Evolutionary conservation across 2,329 filamentous ascomycete species (phyloP), one percentile per base, ranked within the genome.

Genomic region (Beauveria brongniartii): DNA sequence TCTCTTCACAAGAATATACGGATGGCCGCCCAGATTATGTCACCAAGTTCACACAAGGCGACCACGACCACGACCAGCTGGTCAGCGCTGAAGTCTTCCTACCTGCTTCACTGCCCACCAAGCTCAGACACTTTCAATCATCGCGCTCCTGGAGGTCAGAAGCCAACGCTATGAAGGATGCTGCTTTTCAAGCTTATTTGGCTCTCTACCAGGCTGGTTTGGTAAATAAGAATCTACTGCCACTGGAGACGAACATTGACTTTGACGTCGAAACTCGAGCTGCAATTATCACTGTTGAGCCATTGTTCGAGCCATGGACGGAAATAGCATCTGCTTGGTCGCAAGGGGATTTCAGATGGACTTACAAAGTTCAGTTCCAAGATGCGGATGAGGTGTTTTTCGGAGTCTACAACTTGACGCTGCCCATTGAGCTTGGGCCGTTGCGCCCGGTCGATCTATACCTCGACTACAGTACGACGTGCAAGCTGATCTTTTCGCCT

Each of bases 131-230:
- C 5, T 62, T 67, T 4, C 37, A 65, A 0, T 68, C 59, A 5
- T 61, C 72, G 18, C 60, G 64, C 12, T 61, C 47, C 0, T 97
- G 92, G 92, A 72, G 66, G 12, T 89, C 86, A 0, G 87, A 94
- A 67, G 82, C 79, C 61, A 85, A 84, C 65, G 91, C 92, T 0
- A 85, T 79, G 65, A 91, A 89, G 68, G 93, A 97, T 71, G 91
- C 88, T 1, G 89, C 91, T 0, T 94, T 96, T 63, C 83, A 90
- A 68, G 90, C 92, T 1, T 96, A 92, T 68, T 74, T 83, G 24
- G 78, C 78, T 5, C 77, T 97, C 0, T 86, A 93, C 69, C 67
- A 82, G 8, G 87, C 82, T 28, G 88, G 88, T 0, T 76, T 97
- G 5, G 73, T 97, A 1, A 92, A 90, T 63, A 83, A 95, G 16